Conservation (phyloP, 495 filamentous ascomycete species). For the Rostrohypoxylon terebratum region DNA sequence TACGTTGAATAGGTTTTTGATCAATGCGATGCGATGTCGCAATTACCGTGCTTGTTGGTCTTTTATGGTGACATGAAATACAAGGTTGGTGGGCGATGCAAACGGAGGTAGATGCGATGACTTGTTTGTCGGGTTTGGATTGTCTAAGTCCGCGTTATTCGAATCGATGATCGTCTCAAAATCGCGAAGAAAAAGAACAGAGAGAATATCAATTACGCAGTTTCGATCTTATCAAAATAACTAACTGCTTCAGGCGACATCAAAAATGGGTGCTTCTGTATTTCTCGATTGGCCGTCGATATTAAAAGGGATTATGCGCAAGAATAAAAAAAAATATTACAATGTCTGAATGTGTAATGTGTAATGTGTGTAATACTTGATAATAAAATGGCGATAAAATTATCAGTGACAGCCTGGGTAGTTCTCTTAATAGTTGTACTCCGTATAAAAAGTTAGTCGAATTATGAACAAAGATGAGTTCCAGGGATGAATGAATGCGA, state of each 20-base stretch:
- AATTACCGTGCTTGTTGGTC: conserved; percentile 3
- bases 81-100: conserved; percentile 19
- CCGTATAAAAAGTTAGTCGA: conserved; percentile 30
- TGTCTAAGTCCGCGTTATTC: conserved; percentile 15
- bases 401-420: too few relatives aligned
- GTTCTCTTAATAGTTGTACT: too few relatives aligned
- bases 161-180: conserved; percentile 10
- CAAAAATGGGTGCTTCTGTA: background rate
- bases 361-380: background rate
- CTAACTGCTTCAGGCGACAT: conserved; percentile 3
- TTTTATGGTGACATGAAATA: conserved; percentile 15
- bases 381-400: conserved; percentile 23
- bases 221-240: conserved; percentile 8
- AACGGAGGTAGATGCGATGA: conserved; percentile 15
- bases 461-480: conserved; percentile 44
- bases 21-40: conserved; percentile 30
- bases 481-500: conserved; percentile 47
- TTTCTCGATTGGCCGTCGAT: conserved; percentile 1
- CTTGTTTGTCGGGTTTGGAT: conserved; percentile 29
- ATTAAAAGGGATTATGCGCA: conserved; percentile 25
- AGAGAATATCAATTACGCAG: conserved; percentile 19
- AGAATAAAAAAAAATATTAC: background rate
- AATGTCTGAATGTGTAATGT: background rate
- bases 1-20: background rate
- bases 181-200: conserved; percentile 23